A percentile compares a stretch with the other conserved stretches of the same genome.
Evolutionary conservation across 345 rosid genomes (phyloP).

Genomic region (Schrenkiella parvula): DNA sequence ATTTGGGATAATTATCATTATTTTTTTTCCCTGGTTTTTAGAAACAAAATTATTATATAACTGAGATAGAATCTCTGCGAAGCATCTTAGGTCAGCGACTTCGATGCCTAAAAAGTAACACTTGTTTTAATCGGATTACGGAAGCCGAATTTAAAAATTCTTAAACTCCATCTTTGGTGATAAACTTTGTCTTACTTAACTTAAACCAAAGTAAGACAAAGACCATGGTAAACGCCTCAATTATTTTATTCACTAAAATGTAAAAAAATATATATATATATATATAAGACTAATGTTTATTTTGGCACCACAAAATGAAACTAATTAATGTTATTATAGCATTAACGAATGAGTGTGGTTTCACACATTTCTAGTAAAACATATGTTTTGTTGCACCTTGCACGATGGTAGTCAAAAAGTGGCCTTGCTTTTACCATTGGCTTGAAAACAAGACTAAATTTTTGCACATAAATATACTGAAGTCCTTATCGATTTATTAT

Average conservation of each 20-base stretch:
- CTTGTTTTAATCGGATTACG: slow-evolving; percentile 22
- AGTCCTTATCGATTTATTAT: not conserved
- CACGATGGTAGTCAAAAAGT: slow-evolving; percentile 18
- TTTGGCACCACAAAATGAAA: slow-evolving; percentile 16
- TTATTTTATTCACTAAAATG: not conserved
- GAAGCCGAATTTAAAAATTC: not conserved
- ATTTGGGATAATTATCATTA: slow-evolving; percentile 2
- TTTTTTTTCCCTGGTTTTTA: not conserved
- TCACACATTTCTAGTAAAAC: slow-evolving; percentile 29
- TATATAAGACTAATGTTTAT: not conserved
- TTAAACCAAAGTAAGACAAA: slow-evolving; percentile 19
- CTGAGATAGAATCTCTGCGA: slow-evolving; percentile 33
- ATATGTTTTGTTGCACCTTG: slow-evolving; percentile 21
- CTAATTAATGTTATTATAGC: slow-evolving; percentile 15
- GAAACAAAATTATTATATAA: not conserved
- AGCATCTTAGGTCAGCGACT: slow-evolving; percentile 40
- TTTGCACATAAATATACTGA: not conserved
- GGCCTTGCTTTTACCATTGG: slow-evolving; percentile 29
- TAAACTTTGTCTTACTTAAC: slow-evolving; percentile 25
- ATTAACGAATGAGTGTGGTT: slow-evolving; percentile 27
- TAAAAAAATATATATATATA: too few species aligned
- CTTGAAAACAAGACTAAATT: slow-evolving; percentile 4
- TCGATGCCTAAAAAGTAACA: slow-evolving; percentile 33
- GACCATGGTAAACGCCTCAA: slow-evolving; percentile 9
- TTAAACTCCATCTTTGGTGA: slow-evolving; percentile 17